phyloP scores from a whole-genome alignment of 208 protist genomes.

The Crithidia brevicula region DNA sequence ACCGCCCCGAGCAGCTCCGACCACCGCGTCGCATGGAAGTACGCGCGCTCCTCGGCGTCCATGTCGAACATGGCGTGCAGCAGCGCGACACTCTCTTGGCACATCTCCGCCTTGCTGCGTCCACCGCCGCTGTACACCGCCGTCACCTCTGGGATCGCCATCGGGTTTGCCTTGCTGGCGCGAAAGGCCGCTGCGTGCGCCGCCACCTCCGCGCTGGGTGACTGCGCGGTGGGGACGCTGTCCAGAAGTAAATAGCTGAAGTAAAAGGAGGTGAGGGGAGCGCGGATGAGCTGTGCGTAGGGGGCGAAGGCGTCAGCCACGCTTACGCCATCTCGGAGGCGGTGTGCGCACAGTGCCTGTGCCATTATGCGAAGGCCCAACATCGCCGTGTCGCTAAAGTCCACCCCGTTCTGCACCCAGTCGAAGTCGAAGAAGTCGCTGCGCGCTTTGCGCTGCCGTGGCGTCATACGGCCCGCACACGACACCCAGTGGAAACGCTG shows the following conservation, averaged over 20 bases:
- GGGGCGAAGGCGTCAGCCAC: slow-evolving; percentile 43
- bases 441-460: slow-evolving; percentile 38
- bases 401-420: slow-evolving; percentile 67
- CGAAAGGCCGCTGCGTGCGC: slow-evolving; percentile 12
- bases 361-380: slow-evolving; percentile 60
- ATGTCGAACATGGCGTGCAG: slow-evolving; percentile 45
- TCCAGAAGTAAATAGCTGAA: slow-evolving; percentile 67
- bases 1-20: slow-evolving; percentile 72
- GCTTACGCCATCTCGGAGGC: slow-evolving; percentile 30
- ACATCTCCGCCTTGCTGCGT: slow-evolving; percentile 41
- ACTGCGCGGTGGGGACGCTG: slow-evolving; percentile 5
- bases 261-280: slow-evolving; percentile 49
- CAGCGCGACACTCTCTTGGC: slow-evolving; percentile 29
- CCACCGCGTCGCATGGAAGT: slow-evolving; percentile 39
- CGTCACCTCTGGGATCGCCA: slow-evolving; percentile 20
- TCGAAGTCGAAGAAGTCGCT: slow-evolving; percentile 40
- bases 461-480: slow-evolving; percentile 53
- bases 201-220: slow-evolving; percentile 8
- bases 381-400: slow-evolving; percentile 76
- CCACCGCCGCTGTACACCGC: slow-evolving; percentile 13
- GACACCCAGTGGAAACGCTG: slow-evolving; percentile 43
- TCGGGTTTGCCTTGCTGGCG: slow-evolving; percentile 29
- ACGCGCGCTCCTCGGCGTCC: slow-evolving; percentile 33
- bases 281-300: slow-evolving; percentile 57
- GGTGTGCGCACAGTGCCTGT: slow-evolving; percentile 42